These are phyloP conservation scores for Carpinus viminea DNA, from an alignment of 306 rosid species.

Conservation along the genomic window DNA sequence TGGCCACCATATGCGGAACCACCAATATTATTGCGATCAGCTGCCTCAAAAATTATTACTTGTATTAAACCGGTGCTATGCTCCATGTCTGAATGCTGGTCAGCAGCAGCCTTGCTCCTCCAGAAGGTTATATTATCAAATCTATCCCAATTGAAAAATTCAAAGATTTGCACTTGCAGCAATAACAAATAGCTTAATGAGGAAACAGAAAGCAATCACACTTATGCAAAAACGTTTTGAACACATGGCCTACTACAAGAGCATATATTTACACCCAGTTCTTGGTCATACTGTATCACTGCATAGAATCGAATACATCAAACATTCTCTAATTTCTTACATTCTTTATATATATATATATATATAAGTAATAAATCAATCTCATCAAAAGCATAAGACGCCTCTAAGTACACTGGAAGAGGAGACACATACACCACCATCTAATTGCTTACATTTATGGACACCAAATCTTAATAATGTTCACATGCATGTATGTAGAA, in stretches of 20 bases:
- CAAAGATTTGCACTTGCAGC: slow-evolving; percentile 25
- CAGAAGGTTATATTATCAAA: slow-evolving; percentile 77
- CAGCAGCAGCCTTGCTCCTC: slow-evolving; percentile 66
- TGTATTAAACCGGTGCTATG: slow-evolving; percentile 60
- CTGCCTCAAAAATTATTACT: slow-evolving; percentile 82
- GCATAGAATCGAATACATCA: background rate
- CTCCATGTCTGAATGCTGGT: slow-evolving; percentile 39
- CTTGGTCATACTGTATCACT: background rate
- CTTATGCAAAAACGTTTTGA: background rate
- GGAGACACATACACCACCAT: background rate
- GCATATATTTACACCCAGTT: background rate
- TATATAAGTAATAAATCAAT: too few species aligned
- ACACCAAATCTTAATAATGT: background rate
- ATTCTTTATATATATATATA: too few species aligned
- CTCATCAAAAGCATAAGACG: too few species aligned
- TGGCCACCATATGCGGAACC: slow-evolving; percentile 99
- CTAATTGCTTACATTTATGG: background rate
- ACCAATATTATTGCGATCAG: slow-evolving; percentile 88
- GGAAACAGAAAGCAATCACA: background rate
- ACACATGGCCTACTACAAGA: background rate
- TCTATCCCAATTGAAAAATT: slow-evolving; percentile 41
- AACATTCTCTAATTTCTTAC: background rate
- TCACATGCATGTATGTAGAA: background rate
- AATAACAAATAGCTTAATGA: background rate
- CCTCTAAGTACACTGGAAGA: too few species aligned